These are phyloP conservation scores for Globomyces sp. DNA, from an alignment of 371 early-diverging fungal species.

Conservation along the genomic window DNA sequence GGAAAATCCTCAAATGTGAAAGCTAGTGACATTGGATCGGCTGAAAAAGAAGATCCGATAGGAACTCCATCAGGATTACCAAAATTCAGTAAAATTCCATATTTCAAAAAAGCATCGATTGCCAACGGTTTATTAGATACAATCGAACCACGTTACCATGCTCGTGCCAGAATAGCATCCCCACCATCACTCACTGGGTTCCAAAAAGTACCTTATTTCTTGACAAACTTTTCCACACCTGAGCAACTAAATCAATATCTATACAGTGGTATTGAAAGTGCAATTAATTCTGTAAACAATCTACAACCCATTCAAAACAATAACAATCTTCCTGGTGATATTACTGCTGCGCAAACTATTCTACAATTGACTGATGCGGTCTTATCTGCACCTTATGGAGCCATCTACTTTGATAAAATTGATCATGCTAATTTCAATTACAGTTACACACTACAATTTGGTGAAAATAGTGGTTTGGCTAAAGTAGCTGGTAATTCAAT, in stretches of 20 bases:
- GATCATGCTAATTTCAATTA: constrained; percentile 42
- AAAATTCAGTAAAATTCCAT: not conserved
- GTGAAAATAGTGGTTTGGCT: constrained; percentile 53
- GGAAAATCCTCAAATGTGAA: constrained; percentile 23
- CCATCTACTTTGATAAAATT: constrained; percentile 45
- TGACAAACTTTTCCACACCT: not conserved
- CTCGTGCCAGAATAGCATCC: not conserved
- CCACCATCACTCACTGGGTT: not conserved
- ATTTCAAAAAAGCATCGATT: constrained; percentile 6
- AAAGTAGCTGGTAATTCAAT: constrained; percentile 18
- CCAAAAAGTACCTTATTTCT: constrained; percentile 15
- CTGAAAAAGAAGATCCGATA: not conserved
- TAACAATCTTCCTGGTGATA: not conserved
- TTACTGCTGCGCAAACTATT: constrained; percentile 1
- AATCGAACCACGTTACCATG: constrained; percentile 16
- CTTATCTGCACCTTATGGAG: constrained; percentile 55
- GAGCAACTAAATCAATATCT: not conserved
- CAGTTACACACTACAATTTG: constrained; percentile 54
- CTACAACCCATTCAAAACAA: not conserved
- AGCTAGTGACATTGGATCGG: constrained; percentile 2
- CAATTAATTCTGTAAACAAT: not conserved
- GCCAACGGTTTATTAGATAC: constrained; percentile 16
- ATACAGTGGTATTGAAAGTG: not conserved
- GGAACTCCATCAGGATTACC: constrained; percentile 1
- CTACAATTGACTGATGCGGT: not conserved